A percentile compares a stretch with the other conserved stretches of the same genome.
phyloP scores from a whole-genome alignment of 2,329 filamentous ascomycete species.

The Ascochyta koolunga region DNA sequence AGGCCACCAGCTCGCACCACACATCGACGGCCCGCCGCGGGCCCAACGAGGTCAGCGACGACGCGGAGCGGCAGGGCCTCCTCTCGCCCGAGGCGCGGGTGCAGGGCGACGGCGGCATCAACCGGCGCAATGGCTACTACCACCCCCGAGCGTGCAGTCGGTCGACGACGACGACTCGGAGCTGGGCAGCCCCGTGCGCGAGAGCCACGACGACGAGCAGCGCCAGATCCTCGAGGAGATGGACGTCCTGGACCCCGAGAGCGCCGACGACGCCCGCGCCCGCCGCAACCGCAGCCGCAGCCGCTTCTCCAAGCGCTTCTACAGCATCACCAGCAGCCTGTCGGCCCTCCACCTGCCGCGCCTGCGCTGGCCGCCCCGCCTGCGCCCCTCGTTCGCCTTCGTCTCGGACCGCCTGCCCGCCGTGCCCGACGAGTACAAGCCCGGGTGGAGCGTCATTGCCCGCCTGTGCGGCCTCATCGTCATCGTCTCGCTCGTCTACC shows the following conservation, averaged over 20 bases:
- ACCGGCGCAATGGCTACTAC: slow-evolving; percentile 61
- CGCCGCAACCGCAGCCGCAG: slow-evolving; percentile 41
- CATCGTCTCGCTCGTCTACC: slow-evolving; percentile 78
- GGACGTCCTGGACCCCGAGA: slow-evolving; percentile 48
- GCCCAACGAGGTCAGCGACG: slow-evolving; percentile 67
- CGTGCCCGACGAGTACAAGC: slow-evolving; percentile 55
- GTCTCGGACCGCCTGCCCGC: slow-evolving; percentile 48
- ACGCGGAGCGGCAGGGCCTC: slow-evolving; percentile 79
- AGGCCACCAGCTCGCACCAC: slow-evolving; percentile 68
- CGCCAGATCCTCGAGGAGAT: slow-evolving; percentile 84
- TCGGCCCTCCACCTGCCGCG: slow-evolving; percentile 59
- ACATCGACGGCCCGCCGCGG: slow-evolving; percentile 57
- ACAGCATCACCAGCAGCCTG: slow-evolving; percentile 62
- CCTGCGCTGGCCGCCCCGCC: slow-evolving; percentile 9
- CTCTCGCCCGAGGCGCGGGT: slow-evolving; percentile 59
- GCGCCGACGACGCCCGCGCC: slow-evolving; percentile 38
- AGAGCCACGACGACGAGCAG: slow-evolving; percentile 62
- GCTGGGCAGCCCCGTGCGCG: slow-evolving; percentile 59
- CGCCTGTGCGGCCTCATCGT: slow-evolving; percentile 76
- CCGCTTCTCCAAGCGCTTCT: slow-evolving; percentile 62
- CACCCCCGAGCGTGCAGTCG: slow-evolving; percentile 84
- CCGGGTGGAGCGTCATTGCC: slow-evolving; percentile 71
- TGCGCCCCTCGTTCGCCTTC: slow-evolving; percentile 30
- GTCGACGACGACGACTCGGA: slow-evolving; percentile 65
- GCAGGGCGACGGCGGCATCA: slow-evolving; percentile 26